Conservation (phyloP, 2,329 filamentous ascomycete genomes). For the Cercospora sojina region DNA sequence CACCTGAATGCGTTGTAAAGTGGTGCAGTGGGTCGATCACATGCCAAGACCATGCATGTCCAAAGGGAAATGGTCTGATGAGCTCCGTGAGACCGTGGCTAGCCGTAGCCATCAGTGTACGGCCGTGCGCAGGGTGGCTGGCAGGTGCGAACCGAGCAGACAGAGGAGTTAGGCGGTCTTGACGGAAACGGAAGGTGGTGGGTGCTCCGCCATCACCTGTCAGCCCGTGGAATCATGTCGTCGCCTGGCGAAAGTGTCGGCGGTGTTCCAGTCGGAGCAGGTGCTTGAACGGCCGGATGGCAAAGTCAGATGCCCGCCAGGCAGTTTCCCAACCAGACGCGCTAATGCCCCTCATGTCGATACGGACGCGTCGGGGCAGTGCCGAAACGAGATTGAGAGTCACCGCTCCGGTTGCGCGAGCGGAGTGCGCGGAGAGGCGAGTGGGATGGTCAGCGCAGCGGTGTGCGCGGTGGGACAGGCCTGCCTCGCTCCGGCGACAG, state of each 20-base stretch:
- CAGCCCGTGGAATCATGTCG: not conserved
- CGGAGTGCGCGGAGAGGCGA: not conserved
- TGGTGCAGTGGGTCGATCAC: not conserved
- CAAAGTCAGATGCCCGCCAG: not conserved
- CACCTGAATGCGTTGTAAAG: not conserved
- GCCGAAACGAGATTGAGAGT: not conserved
- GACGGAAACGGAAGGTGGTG: not conserved
- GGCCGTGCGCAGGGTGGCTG: not conserved
- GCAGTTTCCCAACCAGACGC: not conserved
- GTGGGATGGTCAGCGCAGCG: not conserved
- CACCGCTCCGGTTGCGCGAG: not conserved
- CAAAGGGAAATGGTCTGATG: not conserved
- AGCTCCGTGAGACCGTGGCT: not conserved
- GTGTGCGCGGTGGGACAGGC: conserved; percentile 8
- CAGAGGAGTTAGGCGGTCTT: not conserved
- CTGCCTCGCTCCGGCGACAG: not conserved
- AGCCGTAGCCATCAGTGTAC: not conserved
- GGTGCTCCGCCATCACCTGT: not conserved
- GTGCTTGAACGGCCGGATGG: not conserved
- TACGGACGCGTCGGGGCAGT: not conserved
- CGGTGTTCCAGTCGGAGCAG: not conserved
- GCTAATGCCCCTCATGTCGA: not conserved
- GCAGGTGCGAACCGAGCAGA: not conserved
- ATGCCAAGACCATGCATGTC: not conserved
- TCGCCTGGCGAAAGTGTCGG: not conserved